Conservation (phyloP, 2,329 filamentous ascomycete genomes). For the Trichoderma asperellum region DNA sequence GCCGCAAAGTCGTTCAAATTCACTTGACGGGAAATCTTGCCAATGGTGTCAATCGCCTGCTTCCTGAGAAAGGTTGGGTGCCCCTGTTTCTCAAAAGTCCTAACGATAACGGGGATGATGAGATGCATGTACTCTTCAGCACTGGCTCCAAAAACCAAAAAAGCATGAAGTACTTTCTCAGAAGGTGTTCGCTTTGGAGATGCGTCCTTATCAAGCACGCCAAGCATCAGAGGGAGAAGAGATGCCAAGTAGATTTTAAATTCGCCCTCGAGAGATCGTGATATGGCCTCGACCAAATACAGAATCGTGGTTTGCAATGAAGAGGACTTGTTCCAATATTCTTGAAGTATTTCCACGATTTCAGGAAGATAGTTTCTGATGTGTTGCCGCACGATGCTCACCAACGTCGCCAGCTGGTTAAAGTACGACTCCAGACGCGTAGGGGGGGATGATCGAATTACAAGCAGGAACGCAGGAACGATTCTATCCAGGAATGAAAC, state of each 20-base stretch:
- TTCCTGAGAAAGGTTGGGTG: slow-evolving; percentile 81
- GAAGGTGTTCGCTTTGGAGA: slow-evolving; percentile 78
- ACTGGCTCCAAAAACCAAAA: slow-evolving; percentile 93
- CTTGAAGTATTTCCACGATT: slow-evolving; percentile 83
- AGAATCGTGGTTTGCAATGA: slow-evolving; percentile 90
- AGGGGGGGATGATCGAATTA: slow-evolving; percentile 80
- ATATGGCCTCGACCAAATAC: slow-evolving; percentile 89
- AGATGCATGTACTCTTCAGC: slow-evolving; percentile 99
- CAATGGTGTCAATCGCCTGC: slow-evolving; percentile 90
- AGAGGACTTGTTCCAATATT: slow-evolving; percentile 84
- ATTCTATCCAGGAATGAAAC: slow-evolving; percentile 94
- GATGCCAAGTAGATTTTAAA: slow-evolving; percentile 96
- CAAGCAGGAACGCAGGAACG: slow-evolving; percentile 87
- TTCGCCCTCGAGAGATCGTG: slow-evolving; percentile 90
- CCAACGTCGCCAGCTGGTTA: slow-evolving; percentile 90
- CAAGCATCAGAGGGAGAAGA: slow-evolving; percentile 89
- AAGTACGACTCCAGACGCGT: slow-evolving; percentile 92
- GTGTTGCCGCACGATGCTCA: slow-evolving; percentile 94
- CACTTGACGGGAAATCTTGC: slow-evolving; percentile 91
- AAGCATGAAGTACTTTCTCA: slow-evolving; percentile 89
- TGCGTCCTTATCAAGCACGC: slow-evolving; percentile 84
- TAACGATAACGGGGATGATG: slow-evolving; percentile 93
- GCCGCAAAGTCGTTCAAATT: slow-evolving; percentile 97
- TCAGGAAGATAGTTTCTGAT: slow-evolving; percentile 88
- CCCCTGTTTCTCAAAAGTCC: slow-evolving; percentile 86